Evolutionary conservation across 768 basidiomycete genomes (phyloP), one percentile per base, ranked within the genome.

Genomic region (Termitomyces sp.): DNA sequence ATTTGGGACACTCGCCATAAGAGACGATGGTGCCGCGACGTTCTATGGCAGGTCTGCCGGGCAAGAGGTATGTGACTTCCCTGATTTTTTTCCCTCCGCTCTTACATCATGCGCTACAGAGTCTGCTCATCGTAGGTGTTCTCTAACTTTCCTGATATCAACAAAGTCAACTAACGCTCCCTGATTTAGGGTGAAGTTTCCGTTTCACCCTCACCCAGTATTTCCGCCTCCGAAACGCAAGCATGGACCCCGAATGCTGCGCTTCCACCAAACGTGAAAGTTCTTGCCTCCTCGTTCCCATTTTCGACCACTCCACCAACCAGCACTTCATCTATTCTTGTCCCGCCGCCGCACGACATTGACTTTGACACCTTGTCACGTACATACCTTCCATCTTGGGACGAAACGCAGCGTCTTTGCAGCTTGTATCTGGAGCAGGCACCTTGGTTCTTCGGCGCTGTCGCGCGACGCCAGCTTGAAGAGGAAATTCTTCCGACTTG

Each of bases 401-500:
- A 69, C 7, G 84, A 86, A 35, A 82, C 84, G 0, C 72, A 68
- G 42, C 76, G 81, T 31, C 75, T 91, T 32, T 79, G 77, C 60
- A 78, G 83, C n/a, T 73, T 88, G 12, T 91, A 90, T 66, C 77
- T 89, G 38, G 84, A 85, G n/a, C 84, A 87, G 62, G 86, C 88
- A 3, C 84, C 86, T 0, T 91, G 89, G 89, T 88, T 89, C 64
- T 89, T 88, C 54, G 84, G 87, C 20, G 84, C 87, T 2, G 81
- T 90, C 35, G 84, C 84, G 3, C 73, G 76, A 41, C 73, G 72
- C 15, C 88, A 91, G 57, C 68, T 88, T 9, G 67, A 80, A n/a
- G 82, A 86, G 53, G 85, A 87, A 56, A 68, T 82, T 16, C 70
- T 88, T n/a, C 86, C 86, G 15, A 60, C 80, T 40, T 87, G 83